These are phyloP conservation scores for Lactarius tabidus DNA, from an alignment of 768 basidiomycete genomes.

Conservation along the genomic window DNA sequence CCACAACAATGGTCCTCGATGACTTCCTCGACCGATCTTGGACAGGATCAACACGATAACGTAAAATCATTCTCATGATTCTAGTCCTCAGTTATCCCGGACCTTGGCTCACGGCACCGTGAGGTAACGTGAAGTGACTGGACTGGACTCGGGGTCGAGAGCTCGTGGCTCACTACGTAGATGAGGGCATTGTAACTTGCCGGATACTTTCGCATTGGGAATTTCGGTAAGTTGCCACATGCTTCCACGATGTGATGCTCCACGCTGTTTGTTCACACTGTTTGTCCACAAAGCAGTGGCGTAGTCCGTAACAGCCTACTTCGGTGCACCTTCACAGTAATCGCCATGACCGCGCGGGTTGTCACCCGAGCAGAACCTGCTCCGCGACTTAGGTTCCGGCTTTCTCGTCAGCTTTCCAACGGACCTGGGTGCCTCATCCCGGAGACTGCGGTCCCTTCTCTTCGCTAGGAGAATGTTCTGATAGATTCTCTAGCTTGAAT, in stretches of 20 bases:
- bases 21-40: not conserved
- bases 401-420: not conserved
- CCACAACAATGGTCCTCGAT: not conserved
- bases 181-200: not conserved
- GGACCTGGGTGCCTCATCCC: not conserved
- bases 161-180: not conserved
- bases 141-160: too few relatives aligned
- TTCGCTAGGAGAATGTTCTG: not conserved
- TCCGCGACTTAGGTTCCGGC: not conserved
- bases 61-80: not conserved
- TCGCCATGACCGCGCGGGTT: not conserved
- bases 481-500: not conserved
- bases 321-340: too few relatives aligned
- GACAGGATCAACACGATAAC: slow-evolving; percentile 1
- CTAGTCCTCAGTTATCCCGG: not conserved
- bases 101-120: slow-evolving; percentile 3
- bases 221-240: not conserved
- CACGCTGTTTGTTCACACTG: not conserved
- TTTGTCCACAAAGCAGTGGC: not conserved
- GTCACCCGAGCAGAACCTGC: not conserved
- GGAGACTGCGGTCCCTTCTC: not conserved
- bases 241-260: not conserved
- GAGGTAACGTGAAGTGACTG: not conserved
- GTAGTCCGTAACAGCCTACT: not conserved
- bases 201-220: not conserved